A percentile compares a stretch with the other conserved stretches of the same genome.
Evolutionary conservation across 495 filamentous ascomycete species (phyloP).

Genomic region (Massariosphaeria phaeospora): DNA sequence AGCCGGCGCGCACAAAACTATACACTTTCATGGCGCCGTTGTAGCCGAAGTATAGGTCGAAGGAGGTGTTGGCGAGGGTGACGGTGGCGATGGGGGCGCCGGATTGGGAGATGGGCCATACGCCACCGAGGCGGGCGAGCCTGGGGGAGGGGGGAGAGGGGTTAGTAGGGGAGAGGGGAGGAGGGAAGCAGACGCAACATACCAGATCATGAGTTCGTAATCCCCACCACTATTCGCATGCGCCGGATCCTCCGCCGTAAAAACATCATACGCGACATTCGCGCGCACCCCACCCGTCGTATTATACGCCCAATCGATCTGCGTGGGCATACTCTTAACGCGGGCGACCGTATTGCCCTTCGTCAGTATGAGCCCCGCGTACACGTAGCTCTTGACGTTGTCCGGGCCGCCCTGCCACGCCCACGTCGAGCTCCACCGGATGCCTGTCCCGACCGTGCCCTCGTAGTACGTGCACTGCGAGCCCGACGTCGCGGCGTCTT

Average conservation of each 20-base stretch:
- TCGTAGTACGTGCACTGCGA: constrained; percentile 46
- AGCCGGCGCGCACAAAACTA: constrained; percentile 43
- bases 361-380: constrained; percentile 36
- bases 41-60: constrained; percentile 42
- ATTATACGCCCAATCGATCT: constrained; percentile 41
- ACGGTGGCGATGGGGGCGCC: constrained; percentile 39
- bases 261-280: constrained; percentile 49
- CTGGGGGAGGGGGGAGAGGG: constrained; percentile 11
- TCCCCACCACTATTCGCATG: constrained; percentile 46
- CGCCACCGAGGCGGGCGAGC: constrained; percentile 40
- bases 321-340: constrained; percentile 42
- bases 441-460: constrained; percentile 33
- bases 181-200: constrained; percentile 17
- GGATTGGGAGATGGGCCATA: constrained; percentile 46
- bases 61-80: constrained; percentile 37
- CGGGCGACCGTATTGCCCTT: constrained; percentile 37
- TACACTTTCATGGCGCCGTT: constrained; percentile 44
- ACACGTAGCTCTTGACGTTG: constrained; percentile 47
- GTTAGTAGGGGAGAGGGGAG: neutral
- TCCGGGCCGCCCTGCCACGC: constrained; percentile 42
- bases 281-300: constrained; percentile 42
- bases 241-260: constrained; percentile 45
- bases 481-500: constrained; percentile 36
- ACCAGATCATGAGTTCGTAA: constrained; percentile 52
- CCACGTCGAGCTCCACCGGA: constrained; percentile 45